Base-by-base conservation (phyloP, 306 rosid genomes). In the Cucumis hystrix region DNA sequence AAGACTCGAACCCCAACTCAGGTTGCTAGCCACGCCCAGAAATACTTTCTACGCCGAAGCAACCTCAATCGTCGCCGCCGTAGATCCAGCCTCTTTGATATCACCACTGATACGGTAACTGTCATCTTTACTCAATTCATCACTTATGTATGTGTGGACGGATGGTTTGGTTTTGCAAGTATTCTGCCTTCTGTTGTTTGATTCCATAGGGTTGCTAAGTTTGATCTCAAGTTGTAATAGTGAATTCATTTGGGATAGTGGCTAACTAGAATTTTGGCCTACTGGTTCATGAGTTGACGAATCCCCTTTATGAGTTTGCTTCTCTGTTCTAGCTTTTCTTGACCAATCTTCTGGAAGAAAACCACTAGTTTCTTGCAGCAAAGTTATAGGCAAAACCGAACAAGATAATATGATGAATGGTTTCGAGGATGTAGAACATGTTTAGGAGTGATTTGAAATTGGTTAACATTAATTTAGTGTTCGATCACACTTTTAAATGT, bases 11-110 rank as follows among this genome's bases (percentile, higher is more conserved):
- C 99, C 0, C 99, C 99, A 0, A 92, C 99, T 14, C 99, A 96
- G 89, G 99, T 96, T 7, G 99, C 99, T 0, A 96, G 99, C 56
- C 99, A 96, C 80, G 99, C 99, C 40, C 99, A 96, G 81, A 96
- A 96, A 40, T 96, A 96, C 88, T 96, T 89, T 80, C 98, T 96
- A 57, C 93, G 99, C 23, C 92, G 96, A 30, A 89, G 80, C 84
- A 96, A 96, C 55, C 88, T 87, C 80, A 92, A 92, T 78, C 98
- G 99, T 89, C 96, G 99, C 25, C 99, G 99, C 86, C 99, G 99
- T 72, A 87, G 99, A 87, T 92, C 99, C 74, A 96, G 99, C 83
- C 97, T 96, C 71, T 96, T 96, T 6, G 99, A 96, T 65, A 96
- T 96, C 87, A 96, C 98, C 73, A 89, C 99, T 5, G 98, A 96